Conservation (phyloP, 768 basidiomycete genomes). For the Austroboletus eburneus region DNA sequence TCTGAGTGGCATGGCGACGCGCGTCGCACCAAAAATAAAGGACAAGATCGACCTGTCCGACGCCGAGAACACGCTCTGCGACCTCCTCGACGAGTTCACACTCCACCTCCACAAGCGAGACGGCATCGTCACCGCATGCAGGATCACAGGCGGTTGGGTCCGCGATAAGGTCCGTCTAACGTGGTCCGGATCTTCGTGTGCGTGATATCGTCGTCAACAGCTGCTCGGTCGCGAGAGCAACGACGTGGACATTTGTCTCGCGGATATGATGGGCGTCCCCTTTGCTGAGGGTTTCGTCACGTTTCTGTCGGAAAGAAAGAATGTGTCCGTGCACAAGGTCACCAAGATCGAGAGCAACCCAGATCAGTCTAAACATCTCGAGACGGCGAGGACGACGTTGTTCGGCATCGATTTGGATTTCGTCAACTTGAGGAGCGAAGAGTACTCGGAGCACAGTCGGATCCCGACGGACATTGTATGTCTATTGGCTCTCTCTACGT, state of each 20-base stretch:
- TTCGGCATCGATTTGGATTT: conserved; percentile 85
- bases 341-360: conserved; percentile 91
- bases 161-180: conserved; percentile 83
- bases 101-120: conserved; percentile 48
- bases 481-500: conserved; percentile 1
- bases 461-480: conserved; percentile 87
- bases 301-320: conserved; percentile 39
- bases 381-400: conserved; percentile 84
- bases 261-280: conserved; percentile 81
- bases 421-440: conserved; percentile 90
- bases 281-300: conserved; percentile 79
- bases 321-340: conserved; percentile 44
- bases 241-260: conserved; percentile 92
- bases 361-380: conserved; percentile 96
- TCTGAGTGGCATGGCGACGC: conserved; percentile 29
- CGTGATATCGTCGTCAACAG: conserved; percentile 36
- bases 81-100: conserved; percentile 78
- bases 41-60: conserved; percentile 55
- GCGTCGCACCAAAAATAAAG: conserved; percentile 29
- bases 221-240: conserved; percentile 76
- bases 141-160: conserved; percentile 98
- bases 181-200: conserved; percentile 6
- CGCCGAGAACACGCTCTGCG: conserved; percentile 65
- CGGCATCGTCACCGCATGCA: conserved; percentile 59
- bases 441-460: conserved; percentile 80